phyloP scores from a whole-genome alignment of 371 early-diverging fungal species.

The Dentiscutata heterogama region DNA sequence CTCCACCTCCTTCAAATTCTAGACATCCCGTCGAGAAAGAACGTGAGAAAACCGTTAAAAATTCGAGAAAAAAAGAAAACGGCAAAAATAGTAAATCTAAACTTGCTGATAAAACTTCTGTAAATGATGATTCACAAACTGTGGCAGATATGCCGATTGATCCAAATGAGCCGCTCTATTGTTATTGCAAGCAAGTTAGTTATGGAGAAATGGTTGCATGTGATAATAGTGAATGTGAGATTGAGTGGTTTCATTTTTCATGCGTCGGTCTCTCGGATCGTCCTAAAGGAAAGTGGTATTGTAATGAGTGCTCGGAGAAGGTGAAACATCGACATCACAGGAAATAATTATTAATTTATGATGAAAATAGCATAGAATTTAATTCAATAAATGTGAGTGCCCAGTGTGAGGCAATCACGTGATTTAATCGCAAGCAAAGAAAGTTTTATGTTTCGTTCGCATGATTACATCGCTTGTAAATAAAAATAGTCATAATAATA shows the following conservation, averaged over 20 bases:
- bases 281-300: conserved; percentile 95
- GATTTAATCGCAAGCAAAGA: no score
- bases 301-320: conserved; percentile 76
- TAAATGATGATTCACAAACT: conserved; percentile 42
- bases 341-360: not conserved
- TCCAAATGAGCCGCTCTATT: conserved; percentile 96
- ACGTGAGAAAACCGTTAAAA: conserved; percentile 27
- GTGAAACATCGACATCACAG: conserved; percentile 53
- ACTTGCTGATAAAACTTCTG: not conserved
- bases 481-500: no score
- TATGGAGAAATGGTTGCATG: conserved; percentile 98
- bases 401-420: no score
- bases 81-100: conserved; percentile 13
- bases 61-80: conserved; percentile 34
- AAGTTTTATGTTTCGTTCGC: no score
- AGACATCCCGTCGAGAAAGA: not conserved
- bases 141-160: conserved; percentile 85
- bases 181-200: conserved; percentile 95
- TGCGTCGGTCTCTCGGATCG: conserved; percentile 90
- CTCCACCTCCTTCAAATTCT: conserved; percentile 4
- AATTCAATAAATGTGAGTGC: no score
- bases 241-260: conserved; percentile 96
- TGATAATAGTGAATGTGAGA: conserved; percentile 92
- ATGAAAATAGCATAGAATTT: no score
- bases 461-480: no score